These are phyloP conservation scores for Anthoceros angustus DNA, from an alignment of 225 moss, liverwort and hornwort species.

Conservation along the genomic window DNA sequence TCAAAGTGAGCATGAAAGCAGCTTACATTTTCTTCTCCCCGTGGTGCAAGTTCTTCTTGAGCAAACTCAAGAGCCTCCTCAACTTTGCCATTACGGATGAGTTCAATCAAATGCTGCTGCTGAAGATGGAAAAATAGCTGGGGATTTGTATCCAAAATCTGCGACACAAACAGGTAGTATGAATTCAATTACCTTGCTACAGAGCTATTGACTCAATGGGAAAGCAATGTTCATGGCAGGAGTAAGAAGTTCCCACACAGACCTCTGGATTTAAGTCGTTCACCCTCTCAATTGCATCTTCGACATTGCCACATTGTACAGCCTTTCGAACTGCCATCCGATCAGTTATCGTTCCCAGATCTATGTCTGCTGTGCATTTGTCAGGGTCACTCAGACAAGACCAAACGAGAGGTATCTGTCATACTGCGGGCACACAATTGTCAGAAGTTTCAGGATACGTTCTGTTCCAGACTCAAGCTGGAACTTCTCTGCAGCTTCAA, in stretches of 20 bases:
- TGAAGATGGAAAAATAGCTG: slow-evolving; percentile 89
- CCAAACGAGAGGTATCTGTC: background rate
- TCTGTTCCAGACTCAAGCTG: slow-evolving; percentile 92
- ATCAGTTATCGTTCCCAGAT: slow-evolving; percentile 85
- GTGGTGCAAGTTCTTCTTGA: slow-evolving; percentile 81
- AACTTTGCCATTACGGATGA: slow-evolving; percentile 82
- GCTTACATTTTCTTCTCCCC: slow-evolving; percentile 88
- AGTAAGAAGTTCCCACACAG: background rate
- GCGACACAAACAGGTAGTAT: slow-evolving; percentile 15
- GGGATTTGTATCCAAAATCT: slow-evolving; percentile 95
- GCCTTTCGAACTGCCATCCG: slow-evolving; percentile 95
- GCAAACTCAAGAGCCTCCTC: slow-evolving; percentile 92
- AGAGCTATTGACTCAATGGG: background rate
- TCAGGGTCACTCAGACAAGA: slow-evolving; percentile 24
- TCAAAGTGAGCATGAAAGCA: background rate
- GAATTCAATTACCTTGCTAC: background rate
- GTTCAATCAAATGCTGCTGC: slow-evolving; percentile 84
- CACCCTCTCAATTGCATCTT: slow-evolving; percentile 96
- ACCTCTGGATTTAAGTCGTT: slow-evolving; percentile 95
- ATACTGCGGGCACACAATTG: background rate
- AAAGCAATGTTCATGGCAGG: background rate
- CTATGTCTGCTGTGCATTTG: slow-evolving; percentile 80
- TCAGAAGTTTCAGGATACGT: slow-evolving; percentile 54
- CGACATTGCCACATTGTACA: slow-evolving; percentile 86
- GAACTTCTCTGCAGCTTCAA: slow-evolving; percentile 91